Conservation (phyloP, 2,329 filamentous ascomycete species). For the Cladosporium sp. region DNA sequence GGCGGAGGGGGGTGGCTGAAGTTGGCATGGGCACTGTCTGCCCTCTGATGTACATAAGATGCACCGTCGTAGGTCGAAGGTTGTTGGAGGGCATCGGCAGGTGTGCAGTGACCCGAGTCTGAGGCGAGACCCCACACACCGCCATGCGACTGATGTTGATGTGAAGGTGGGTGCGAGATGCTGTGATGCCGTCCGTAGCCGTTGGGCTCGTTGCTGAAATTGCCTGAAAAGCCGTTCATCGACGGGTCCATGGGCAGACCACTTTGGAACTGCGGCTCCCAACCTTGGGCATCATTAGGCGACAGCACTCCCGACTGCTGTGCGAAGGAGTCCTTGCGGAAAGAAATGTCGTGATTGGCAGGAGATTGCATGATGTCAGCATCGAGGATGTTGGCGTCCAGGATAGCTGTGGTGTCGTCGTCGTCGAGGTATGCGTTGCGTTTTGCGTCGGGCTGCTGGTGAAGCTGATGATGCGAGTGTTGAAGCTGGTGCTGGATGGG, state of each 20-base stretch:
- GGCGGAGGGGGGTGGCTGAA: slow-evolving; percentile 38
- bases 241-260: slow-evolving; percentile 21
- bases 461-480: background rate
- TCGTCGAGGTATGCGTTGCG: background rate
- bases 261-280: slow-evolving; percentile 26
- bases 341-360: slow-evolving; percentile 14
- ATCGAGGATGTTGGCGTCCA: slow-evolving; percentile 12
- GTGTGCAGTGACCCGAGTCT: slow-evolving; percentile 67
- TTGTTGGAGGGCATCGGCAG: slow-evolving; percentile 57
- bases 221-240: slow-evolving; percentile 15
- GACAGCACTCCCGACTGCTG: slow-evolving; percentile 30
- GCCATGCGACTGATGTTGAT: slow-evolving; percentile 42
- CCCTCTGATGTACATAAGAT: slow-evolving; percentile 20
- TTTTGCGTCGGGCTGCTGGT: slow-evolving; percentile 1
- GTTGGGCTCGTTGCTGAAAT: slow-evolving; percentile 12
- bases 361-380: slow-evolving; percentile 31
- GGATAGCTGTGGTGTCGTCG: slow-evolving; percentile 8
- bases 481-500: slow-evolving; percentile 1
- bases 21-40: slow-evolving; percentile 33
- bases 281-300: slow-evolving; percentile 26
- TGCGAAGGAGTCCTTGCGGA: slow-evolving; percentile 32
- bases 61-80: slow-evolving; percentile 41
- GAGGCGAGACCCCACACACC: slow-evolving; percentile 58
- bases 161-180: slow-evolving; percentile 8
- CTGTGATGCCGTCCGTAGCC: slow-evolving; percentile 14